Base-by-base conservation (phyloP, 108 stramenopile species). In the Stephanodiscus minutulus region DNA sequence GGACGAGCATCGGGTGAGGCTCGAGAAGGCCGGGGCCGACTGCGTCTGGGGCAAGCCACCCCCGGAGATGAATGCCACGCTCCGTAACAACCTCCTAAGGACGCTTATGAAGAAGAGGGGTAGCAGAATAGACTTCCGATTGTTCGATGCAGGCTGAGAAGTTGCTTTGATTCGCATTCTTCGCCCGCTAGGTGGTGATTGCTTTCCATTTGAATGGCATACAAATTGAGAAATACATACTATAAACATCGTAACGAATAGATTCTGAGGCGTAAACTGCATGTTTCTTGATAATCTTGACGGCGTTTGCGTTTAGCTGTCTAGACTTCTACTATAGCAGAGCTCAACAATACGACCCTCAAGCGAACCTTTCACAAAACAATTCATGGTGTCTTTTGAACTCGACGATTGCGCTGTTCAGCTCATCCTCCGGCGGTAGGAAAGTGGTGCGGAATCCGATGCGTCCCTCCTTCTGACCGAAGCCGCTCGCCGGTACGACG, bases 361-460 rank as follows among this genome's bases (percentile, higher is more conserved):
- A 77, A 21, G 69, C 22, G 75, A 93, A 95, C 67, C 92, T 79
- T 25, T 88, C 73, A 64, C 91, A 81, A 63, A 97, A 97, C 20
- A 81, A 69, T 25, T 82, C 76, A 77, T 97, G 97, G 71, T 96
- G 96, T 28, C 83, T 65, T 53, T 68, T 72, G 57, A 97, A 95
- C 28, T 82, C 76, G 31, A 86, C 80, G 25, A 95, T 74, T 46
- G 95, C 90, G 52, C 49, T 61, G 22, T 86, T 78, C 48, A 96
- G 85, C 52, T 85, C 79, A 47, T 88, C 87, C 69, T 96, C 95
- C 0, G 94, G 88, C 33, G 94, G 97, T 44, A 98, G 75, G 62
- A 98, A 95, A 1, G 97, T 98, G 12, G 96, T 98, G 57, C 97
- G 88, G 80, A 97, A 95, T 60, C 97, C 96, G 52, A 83, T 82